Base-by-base conservation (phyloP, 495 filamentous ascomycete species). In the Penicillium malachiteum region DNA sequence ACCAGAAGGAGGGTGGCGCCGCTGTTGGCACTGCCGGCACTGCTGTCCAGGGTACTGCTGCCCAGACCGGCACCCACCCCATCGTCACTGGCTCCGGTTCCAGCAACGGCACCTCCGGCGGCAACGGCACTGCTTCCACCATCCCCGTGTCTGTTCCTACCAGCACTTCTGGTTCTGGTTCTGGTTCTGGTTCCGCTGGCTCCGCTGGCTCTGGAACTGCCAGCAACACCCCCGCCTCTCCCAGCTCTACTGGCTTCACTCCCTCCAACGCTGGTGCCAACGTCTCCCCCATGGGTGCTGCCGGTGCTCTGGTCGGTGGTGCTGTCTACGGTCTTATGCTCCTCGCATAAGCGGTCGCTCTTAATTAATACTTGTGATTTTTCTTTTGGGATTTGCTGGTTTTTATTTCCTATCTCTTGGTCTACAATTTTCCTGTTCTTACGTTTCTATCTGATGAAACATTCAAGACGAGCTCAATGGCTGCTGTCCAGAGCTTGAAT, bases 191-290 rank as follows among this genome's bases (percentile, higher is more conserved):
- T 7, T 52, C 43, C 52, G 47, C 55, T 21, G 55, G 52, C 54
- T 46, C 55, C 52, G 46, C 55, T 32, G 55, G 52, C 54, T 46
- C 55, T 17, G 52, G 55, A 56, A 50, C 53, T 11, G 56, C 55
- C 32, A 43, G 52, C 50, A 52, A 58, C 47, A 57, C 50, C 48
- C 54, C 65, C 50, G 54, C 62, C 42, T 32, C 38, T 14, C 68
- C 68, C 51, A 64, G 60, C 57, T 32, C 64, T 16, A 62, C 60
- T 30, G 62, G 59, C 37, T 66, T 63, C 54, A 37, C 21, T 16
- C 56, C 64, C 50, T 56, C 69, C 55, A 71, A 55, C 65, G 65
- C 65, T 6, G 70, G 70, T n/a, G 52, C 63, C 14, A 75, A 65
- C 60, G 42, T 43, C 63, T 18, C 47, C 68, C 35, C 66, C 70